Conservation (phyloP, 148 eudicot genomes). For the Cornus controversa region DNA sequence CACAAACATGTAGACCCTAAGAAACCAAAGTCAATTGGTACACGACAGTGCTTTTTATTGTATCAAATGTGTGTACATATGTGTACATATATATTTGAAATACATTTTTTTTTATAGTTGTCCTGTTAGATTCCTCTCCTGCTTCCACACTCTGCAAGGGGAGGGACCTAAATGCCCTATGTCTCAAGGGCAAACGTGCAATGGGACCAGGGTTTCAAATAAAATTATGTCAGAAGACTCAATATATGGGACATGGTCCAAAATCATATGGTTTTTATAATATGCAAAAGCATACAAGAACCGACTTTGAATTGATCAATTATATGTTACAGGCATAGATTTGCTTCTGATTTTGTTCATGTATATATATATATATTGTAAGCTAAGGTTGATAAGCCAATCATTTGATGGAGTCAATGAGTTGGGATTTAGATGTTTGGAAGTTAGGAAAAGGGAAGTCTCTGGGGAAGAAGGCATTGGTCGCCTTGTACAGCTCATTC, state of each 20-base stretch:
- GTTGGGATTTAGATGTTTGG: neutral
- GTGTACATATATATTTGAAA: too few relatives aligned
- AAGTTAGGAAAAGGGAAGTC: too few relatives aligned
- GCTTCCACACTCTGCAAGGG: too few relatives aligned
- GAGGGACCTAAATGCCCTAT: too few relatives aligned
- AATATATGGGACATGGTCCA: neutral
- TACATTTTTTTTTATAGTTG: too few relatives aligned
- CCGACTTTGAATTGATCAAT: neutral
- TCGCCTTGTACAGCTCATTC: neutral
- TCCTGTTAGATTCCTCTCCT: too few relatives aligned
- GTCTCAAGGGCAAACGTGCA: neutral
- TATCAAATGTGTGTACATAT: too few relatives aligned
- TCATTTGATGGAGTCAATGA: neutral
- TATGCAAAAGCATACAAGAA: neutral
- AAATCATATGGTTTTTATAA: neutral
- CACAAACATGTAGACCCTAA: too few relatives aligned
- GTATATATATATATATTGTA: too few relatives aligned
- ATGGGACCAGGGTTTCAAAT: neutral
- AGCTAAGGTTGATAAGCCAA: neutral
- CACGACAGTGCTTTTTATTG: too few relatives aligned
- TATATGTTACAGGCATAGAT: neutral
- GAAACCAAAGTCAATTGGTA: too few relatives aligned
- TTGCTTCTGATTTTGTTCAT: neutral
- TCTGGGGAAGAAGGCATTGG: neutral
- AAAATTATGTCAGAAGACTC: too few relatives aligned